These are phyloP conservation scores for Zymoseptoria crescenta DNA, from an alignment of 2,329 filamentous ascomycete genomes.

Conservation along the genomic window DNA sequence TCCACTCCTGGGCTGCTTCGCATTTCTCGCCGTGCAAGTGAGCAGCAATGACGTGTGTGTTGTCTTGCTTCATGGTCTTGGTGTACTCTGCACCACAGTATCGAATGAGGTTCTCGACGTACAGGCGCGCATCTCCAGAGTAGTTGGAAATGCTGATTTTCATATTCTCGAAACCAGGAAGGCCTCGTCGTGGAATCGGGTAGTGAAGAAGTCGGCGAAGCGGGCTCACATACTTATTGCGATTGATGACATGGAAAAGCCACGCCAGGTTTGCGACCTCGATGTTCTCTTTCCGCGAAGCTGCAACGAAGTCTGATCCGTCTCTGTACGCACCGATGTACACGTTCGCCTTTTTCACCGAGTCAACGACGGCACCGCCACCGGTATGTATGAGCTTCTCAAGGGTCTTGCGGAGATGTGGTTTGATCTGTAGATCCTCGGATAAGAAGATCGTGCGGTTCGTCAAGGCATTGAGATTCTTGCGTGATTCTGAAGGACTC, in stretches of 20 bases:
- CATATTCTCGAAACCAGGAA: constrained; percentile 69
- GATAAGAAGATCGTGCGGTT: constrained; percentile 72
- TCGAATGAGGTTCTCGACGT: constrained; percentile 82
- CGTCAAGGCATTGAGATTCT: constrained; percentile 64
- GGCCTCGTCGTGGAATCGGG: constrained; percentile 66
- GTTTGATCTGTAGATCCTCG: constrained; percentile 62
- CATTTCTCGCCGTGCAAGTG: constrained; percentile 88
- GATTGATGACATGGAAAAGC: constrained; percentile 86
- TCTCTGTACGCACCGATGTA: constrained; percentile 84
- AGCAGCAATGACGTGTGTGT: constrained; percentile 91
- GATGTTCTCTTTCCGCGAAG: constrained; percentile 62
- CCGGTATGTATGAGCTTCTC: constrained; percentile 61
- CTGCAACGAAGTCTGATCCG: constrained; percentile 66
- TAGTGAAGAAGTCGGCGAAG: constrained; percentile 81
- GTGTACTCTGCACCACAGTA: constrained; percentile 84
- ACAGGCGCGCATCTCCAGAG: constrained; percentile 84
- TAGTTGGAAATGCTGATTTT: constrained; percentile 93
- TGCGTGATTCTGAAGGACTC: constrained; percentile 38
- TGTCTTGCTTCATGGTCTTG: constrained; percentile 89
- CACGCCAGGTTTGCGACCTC: constrained; percentile 81
- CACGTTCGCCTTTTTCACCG: constrained; percentile 66
- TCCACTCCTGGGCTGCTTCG: constrained; percentile 85
- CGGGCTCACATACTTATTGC: constrained; percentile 82
- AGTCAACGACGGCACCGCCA: constrained; percentile 60
- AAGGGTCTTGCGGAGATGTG: constrained; percentile 59